These are phyloP conservation scores for Mycena filopes DNA, from an alignment of 768 basidiomycete genomes.

Conservation along the genomic window DNA sequence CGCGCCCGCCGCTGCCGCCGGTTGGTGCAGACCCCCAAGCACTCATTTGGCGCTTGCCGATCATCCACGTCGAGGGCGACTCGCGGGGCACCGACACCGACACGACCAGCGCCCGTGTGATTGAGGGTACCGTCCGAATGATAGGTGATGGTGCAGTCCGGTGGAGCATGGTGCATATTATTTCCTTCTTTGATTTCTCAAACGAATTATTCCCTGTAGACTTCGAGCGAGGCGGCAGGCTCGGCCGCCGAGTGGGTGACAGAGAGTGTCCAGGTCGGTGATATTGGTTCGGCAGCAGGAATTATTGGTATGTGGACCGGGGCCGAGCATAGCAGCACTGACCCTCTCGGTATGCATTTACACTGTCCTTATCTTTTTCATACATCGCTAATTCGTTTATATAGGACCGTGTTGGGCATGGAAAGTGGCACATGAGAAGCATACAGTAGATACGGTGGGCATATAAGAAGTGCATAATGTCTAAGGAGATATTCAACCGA, in stretches of 20 bases:
- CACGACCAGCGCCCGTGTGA: constrained; percentile 43
- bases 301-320: constrained; percentile 52
- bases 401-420: constrained; percentile 35
- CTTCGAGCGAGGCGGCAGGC: constrained; percentile 44
- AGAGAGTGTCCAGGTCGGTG: constrained; percentile 69
- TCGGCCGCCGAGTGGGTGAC: constrained; percentile 58
- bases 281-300: constrained; percentile 62
- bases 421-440: constrained; percentile 24
- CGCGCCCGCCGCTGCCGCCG: constrained; percentile 39
- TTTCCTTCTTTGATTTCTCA: too few relatives aligned
- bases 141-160: constrained; percentile 60
- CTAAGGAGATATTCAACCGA: neutral
- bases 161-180: constrained; percentile 60
- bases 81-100: constrained; percentile 51
- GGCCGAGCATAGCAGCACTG: constrained; percentile 30
- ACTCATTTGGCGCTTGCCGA: constrained; percentile 53
- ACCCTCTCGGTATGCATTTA: constrained; percentile 22
- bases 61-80: constrained; percentile 62
- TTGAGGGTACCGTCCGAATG: constrained; percentile 59
- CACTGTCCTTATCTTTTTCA: too few relatives aligned
- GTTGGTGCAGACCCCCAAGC: constrained; percentile 35
- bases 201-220: too few relatives aligned
- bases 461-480: neutral
- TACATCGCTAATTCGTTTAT: too few relatives aligned
- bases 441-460: too few relatives aligned